A percentile compares a stretch with the other conserved stretches of the same genome.
Conservation (phyloP, 805 yeast species). For the Monosporozyma aquatica region DNA sequence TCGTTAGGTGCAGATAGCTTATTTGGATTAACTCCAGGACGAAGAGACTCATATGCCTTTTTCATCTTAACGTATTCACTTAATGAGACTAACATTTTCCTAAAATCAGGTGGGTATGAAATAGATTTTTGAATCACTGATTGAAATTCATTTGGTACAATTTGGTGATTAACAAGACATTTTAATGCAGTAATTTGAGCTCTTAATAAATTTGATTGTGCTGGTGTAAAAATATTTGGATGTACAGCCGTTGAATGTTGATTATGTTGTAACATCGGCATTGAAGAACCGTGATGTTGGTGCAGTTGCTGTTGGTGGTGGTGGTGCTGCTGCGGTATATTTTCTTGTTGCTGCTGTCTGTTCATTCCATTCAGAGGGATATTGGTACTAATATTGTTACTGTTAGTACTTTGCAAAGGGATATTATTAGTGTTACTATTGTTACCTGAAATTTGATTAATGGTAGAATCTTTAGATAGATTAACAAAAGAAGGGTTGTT, state of each 20-base stretch:
- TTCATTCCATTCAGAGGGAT: constrained; percentile 3
- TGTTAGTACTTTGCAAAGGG: background rate
- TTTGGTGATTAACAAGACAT: constrained; percentile 23
- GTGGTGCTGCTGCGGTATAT: background rate
- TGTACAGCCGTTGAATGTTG: constrained; percentile 1
- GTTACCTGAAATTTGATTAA: background rate
- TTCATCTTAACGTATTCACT: constrained; percentile 24
- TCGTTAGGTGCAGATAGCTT: too few species aligned
- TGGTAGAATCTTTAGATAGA: background rate
- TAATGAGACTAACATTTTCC: constrained; percentile 22
- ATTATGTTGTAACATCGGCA: constrained; percentile 4
- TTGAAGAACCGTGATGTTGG: background rate
- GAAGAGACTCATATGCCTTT: constrained; percentile 2
- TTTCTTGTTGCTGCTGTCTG: constrained; percentile 14
- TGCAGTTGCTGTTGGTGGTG: constrained; percentile 8
- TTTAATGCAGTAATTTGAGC: constrained; percentile 32
- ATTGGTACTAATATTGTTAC: constrained; percentile 2
- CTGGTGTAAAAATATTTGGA: constrained; percentile 21
- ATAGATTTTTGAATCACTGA: constrained; percentile 24
- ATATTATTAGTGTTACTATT: background rate
- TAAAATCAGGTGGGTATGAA: constrained; percentile 28
- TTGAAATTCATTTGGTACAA: constrained; percentile 25
- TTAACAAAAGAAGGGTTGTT: background rate
- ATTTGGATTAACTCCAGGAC: too few species aligned
- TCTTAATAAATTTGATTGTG: constrained; percentile 26